Percentiles rank a stretch among this genome's conserved stretches.
These are phyloP conservation scores for Floccularia luteovirens DNA, from an alignment of 768 basidiomycete genomes.

Conservation along the genomic window DNA sequence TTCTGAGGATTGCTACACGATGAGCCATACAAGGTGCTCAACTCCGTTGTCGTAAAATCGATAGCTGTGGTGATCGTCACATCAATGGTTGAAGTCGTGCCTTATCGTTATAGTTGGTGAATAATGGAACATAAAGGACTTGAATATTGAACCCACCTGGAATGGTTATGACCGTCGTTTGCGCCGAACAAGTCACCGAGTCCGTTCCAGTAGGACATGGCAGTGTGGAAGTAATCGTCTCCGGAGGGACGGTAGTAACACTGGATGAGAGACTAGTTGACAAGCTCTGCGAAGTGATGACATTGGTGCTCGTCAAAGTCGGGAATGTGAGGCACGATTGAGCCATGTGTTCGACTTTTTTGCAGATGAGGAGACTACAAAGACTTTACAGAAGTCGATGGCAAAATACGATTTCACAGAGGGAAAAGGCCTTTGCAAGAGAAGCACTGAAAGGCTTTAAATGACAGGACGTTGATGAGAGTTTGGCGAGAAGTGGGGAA, in stretches of 20 bases:
- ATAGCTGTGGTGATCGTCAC: conserved; percentile 32
- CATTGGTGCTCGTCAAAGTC: conserved; percentile 32
- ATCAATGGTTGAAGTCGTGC: conserved; percentile 18
- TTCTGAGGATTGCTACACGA: conserved; percentile 20
- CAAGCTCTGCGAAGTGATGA: conserved; percentile 22
- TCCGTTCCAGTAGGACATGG: conserved; percentile 2
- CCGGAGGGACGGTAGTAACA: conserved; percentile 8
- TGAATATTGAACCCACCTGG: conserved; percentile 18
- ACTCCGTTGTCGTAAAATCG: conserved; percentile 19
- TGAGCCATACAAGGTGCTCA: conserved; percentile 33
- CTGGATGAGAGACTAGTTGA: conserved; percentile 29
- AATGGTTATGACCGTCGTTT: conserved; percentile 10
- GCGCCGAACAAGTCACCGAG: background rate
- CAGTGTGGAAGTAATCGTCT: conserved; percentile 3
- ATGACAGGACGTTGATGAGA: background rate
- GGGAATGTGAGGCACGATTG: conserved; percentile 34
- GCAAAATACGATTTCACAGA: no score
- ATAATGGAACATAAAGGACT: conserved; percentile 7
- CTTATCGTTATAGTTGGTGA: conserved; percentile 8
- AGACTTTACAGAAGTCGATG: no score
- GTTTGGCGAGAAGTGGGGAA: background rate
- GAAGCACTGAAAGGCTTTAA: no score
- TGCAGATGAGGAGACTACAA: no score
- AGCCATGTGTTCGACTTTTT: conserved; percentile 14
- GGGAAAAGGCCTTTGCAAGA: no score